Evolutionary conservation across 208 protist genomes (phyloP).

Genomic region (Kentomonas sorsogonicus): DNA sequence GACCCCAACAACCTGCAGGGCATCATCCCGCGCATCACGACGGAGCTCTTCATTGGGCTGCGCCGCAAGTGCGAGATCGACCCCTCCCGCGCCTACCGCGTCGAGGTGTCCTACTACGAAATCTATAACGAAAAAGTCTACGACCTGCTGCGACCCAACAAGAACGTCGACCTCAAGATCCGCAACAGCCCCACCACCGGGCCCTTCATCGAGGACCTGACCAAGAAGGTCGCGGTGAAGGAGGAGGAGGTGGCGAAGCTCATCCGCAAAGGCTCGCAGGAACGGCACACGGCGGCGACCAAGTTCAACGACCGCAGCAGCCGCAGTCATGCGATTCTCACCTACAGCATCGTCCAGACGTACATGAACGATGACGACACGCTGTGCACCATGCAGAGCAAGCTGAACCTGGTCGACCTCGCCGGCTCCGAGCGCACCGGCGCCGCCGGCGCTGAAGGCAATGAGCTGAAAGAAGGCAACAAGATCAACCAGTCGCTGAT

Average conservation of each 20-base stretch:
- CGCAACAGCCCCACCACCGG: slow-evolving; percentile 54
- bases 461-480: slow-evolving; percentile 72
- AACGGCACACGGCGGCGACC: slow-evolving; percentile 80
- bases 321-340: slow-evolving; percentile 88
- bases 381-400: slow-evolving; percentile 36
- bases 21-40: slow-evolving; percentile 66
- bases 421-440: slow-evolving; percentile 88
- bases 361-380: slow-evolving; percentile 31
- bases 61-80: slow-evolving; percentile 47
- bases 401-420: slow-evolving; percentile 93
- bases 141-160: slow-evolving; percentile 39
- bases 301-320: slow-evolving; percentile 89
- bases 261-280: slow-evolving; percentile 61
- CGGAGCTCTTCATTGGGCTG: slow-evolving; percentile 60
- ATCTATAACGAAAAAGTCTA: slow-evolving; percentile 91
- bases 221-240: slow-evolving; percentile 36
- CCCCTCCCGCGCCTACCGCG: slow-evolving; percentile 67
- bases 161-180: slow-evolving; percentile 54
- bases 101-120: slow-evolving; percentile 84
- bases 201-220: slow-evolving; percentile 76
- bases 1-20: slow-evolving; percentile 44
- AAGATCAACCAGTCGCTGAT: slow-evolving; percentile 91
- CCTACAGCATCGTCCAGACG: slow-evolving; percentile 60
- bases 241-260: slow-evolving; percentile 53
- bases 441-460: slow-evolving; percentile 49